Evolutionary conservation across 176 grass and related monocot genomes (phyloP), one percentile per base, ranked within the genome.

Genomic region (Echinochloa phyllopogon): DNA sequence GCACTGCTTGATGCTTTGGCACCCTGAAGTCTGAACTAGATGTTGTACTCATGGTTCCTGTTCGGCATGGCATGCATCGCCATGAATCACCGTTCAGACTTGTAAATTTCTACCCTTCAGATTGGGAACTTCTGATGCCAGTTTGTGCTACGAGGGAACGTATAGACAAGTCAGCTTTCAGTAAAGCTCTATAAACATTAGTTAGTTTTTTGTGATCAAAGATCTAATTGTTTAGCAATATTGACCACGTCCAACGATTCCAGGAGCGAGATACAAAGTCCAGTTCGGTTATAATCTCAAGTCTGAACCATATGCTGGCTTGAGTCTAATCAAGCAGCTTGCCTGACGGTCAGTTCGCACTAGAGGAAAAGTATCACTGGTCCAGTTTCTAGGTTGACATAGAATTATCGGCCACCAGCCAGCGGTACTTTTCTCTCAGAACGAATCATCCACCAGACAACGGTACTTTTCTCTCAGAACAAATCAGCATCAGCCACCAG

Each of bases 1-100:
- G 60, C 75, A 27, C 39, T 74, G 78, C 20, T 18, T 33, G 50
- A 71, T 76, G 86, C 65, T 44, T 55, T 17, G 44, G 47, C 20
- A 49, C 9, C 60, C 18, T 59, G 65, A 45, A 45, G 43, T 45
- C 43, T 45, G 12, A 62, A 62, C n/a, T 60, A 23, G 20, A 49
- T 11, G 41, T 33, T 49, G 29, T 33, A 33, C 20, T 37, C 33
- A 36, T 69, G 25, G 61, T 24, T 21, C 55, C 49, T 29, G 39
- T 75, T 14, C 8, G 66, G 11, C 69, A 4, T 27, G 65, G 49
- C 53, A 55, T 27, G 83, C 16, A 33, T 56, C 45, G 47, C 69
- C 8, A 72, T 10, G 20, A 33, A 21, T 27, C 6, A 23, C 36
- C 3, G 58, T n/a, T 27, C 52, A 5, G 17, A 29, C 42, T 16